Evolutionary conservation across 1,139 yeast genomes (phyloP).

Genomic region (Pneumocystis sp.): DNA sequence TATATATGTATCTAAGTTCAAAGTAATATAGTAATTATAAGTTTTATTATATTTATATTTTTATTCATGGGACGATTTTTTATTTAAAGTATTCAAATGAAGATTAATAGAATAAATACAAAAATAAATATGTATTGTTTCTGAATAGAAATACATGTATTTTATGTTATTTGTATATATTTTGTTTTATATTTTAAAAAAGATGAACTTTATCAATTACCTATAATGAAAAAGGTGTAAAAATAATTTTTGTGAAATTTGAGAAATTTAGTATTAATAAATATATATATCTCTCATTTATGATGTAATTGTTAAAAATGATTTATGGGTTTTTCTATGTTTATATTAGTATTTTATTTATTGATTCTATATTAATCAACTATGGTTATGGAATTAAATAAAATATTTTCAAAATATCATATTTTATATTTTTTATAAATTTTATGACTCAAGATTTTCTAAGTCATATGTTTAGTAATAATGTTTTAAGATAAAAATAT

Average conservation of each 20-base stretch:
- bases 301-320: no score
- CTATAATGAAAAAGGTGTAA: slow-evolving; percentile 2
- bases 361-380: background rate
- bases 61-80: slow-evolving; percentile 6
- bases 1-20: slow-evolving; percentile 1
- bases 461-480: background rate
- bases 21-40: background rate
- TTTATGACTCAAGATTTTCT: background rate
- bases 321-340: background rate
- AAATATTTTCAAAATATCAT: background rate
- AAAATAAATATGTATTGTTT: slow-evolving; percentile 4
- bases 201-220: background rate
- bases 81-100: slow-evolving; percentile 3
- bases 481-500: background rate
- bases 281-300: no score
- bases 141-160: slow-evolving; percentile 3
- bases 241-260: background rate
- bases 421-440: background rate
- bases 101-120: slow-evolving; percentile 8
- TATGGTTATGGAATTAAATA: background rate
- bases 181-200: background rate
- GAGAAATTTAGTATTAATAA: background rate
- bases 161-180: background rate
- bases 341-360: background rate
- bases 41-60: background rate